A percentile compares a stretch with the other conserved stretches of the same genome.
These are phyloP conservation scores for Trichoderma virens DNA, from an alignment of 495 filamentous ascomycete species.

Conservation along the genomic window DNA sequence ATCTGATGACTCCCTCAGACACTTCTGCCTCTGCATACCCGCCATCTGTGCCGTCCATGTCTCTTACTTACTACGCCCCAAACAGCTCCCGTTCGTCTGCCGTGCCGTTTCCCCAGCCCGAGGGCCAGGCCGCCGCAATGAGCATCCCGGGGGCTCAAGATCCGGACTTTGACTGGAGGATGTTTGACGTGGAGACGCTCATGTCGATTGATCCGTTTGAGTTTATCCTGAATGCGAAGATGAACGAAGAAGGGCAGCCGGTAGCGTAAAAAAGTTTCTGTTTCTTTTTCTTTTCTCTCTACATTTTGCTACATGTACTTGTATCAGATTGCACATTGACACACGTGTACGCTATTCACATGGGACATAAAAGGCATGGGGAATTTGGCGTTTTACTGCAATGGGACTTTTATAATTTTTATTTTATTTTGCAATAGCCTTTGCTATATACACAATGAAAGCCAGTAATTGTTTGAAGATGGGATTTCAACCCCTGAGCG, in stretches of 20 bases:
- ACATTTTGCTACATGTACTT: not conserved
- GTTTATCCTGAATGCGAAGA: not conserved
- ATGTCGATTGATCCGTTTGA: slow-evolving; percentile 3
- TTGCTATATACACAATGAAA: too few species aligned
- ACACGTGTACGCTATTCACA: too few species aligned
- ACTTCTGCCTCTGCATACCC: not conserved
- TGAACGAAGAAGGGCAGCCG: not conserved
- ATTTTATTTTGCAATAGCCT: too few species aligned
- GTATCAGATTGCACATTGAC: not conserved
- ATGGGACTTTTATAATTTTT: too few species aligned
- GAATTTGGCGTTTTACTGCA: too few species aligned
- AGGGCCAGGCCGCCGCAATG: not conserved
- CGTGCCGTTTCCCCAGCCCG: not conserved
- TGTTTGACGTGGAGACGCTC: slow-evolving; percentile 2
- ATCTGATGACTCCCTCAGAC: not conserved
- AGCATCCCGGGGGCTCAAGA: not conserved
- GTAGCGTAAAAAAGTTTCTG: not conserved
- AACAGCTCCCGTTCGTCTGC: not conserved
- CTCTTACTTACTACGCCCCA: not conserved
- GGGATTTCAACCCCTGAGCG: too few species aligned
- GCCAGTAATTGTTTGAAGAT: too few species aligned
- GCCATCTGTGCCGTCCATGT: not conserved
- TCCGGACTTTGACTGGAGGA: not conserved
- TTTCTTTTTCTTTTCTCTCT: not conserved
- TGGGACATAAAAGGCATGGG: too few species aligned